Evolutionary conservation across 2,329 filamentous ascomycete genomes (phyloP), one percentile per base, ranked within the genome.

Genomic region (Aureobasidium leucospermi): DNA sequence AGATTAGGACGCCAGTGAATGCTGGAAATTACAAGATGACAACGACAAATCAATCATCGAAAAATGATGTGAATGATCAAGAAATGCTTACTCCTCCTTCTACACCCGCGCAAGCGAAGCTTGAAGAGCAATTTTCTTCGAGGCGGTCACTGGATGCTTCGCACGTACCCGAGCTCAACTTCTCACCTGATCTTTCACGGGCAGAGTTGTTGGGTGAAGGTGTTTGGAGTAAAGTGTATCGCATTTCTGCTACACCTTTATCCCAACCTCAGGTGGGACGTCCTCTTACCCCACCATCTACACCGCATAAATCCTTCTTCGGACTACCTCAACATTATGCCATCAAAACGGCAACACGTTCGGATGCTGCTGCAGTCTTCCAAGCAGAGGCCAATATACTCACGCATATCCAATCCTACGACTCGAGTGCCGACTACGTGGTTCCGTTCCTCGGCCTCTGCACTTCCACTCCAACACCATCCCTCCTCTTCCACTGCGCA

Each of bases 221-320:
- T 10, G 65, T 71, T 16, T 74, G 71, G 71, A 70, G 68, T 48
- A 71, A 65, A 3, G 71, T 74, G 19, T 71, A 67, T 60, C 67
- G 70, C n/a, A 63, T 69, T 51, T 63, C 68, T 38, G n/a, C 60
- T 38, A 32, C 34, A 7, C 38, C 56, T 11, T 48, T 36, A 16
- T 23, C 23, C 11, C 23, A 56, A 52, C 46, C 36, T n/a, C 45
- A 45, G 4, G 10, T 7, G 4, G 45, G 42, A 32, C 52, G 45
- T 41, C 55, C 61, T 15, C 31, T 60, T 31, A 62, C 64, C 13
- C 64, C 63, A 36, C 63, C 64, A 5, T 62, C 51, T 6, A 62
- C 63, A 36, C 61, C 64, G 7, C 60, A 63, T 23, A 63, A 60
- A 42, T n/a, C 32, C n/a, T 38, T 57, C n/a, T 46, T 48, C 16